Evolutionary conservation across 176 grass and related monocot species (phyloP), one percentile per base, ranked within the genome.

Genomic region (Hordeum marinum): DNA sequence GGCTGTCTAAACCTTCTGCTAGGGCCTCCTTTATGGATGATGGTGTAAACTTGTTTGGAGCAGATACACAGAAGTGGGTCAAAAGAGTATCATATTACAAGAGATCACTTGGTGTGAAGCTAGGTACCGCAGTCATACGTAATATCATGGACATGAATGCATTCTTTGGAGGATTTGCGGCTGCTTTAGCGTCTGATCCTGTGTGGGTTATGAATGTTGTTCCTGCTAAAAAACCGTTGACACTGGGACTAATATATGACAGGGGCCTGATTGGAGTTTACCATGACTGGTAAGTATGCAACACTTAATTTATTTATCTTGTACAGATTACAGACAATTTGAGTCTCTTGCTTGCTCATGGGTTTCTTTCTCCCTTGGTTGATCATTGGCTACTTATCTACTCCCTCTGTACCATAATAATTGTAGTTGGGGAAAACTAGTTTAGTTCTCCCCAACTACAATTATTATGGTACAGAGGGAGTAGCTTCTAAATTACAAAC

Each of bases 131-230:
- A 75, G 68, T 61, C 37, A 82, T 94, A 72, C 86, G 84, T 68
- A 96, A 92, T 89, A 75, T 95, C 32, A 95, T 95, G 96, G 96
- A 98, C 86, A 98, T 94, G 96, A 96, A 94, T 92, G 91, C 96
- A 3, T 85, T 91, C 88, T 63, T 94, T 71, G 93, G 96, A 78
- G 93, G 93, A 74, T 98, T 98, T 29, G 90, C 91, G 15, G 87
- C 93, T 1, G 88, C 90, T 81, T 52, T 91, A 81, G 84, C 84
- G n/a, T 85, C 86, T 45, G 93, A 96, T 63, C 87, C 88, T 87
- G 88, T 96, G 41, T 98, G 96, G 93, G 86, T 98, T 70, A 94
- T 98, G 96, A 96, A 98, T 88, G 93, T 98, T 84, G 81, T 98
- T 90, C 93, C 91, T 85, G 79, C 83, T 80, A 57, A 57, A 74